A percentile compares a stretch with the other conserved stretches of the same genome.
These are phyloP conservation scores for Diaporthe ilicicola DNA, from an alignment of 2,329 filamentous ascomycete genomes.

Conservation along the genomic window DNA sequence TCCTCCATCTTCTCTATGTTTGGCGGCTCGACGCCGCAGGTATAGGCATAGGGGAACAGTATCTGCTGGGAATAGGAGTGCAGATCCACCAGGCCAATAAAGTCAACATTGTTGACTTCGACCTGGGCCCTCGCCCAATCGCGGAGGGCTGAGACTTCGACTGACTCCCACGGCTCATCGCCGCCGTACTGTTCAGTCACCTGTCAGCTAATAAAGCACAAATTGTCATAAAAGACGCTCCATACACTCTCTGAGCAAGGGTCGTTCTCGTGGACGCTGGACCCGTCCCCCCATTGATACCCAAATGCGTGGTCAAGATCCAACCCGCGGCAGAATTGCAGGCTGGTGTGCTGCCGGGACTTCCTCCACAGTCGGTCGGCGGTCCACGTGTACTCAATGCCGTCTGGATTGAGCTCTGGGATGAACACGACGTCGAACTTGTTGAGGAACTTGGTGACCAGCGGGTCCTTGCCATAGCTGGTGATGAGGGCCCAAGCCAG, in stretches of 20 bases:
- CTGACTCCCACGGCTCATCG: slow-evolving; percentile 80
- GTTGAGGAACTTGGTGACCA: slow-evolving; percentile 80
- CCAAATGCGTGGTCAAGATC: slow-evolving; percentile 90
- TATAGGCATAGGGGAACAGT: slow-evolving; percentile 90
- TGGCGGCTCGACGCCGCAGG: slow-evolving; percentile 79
- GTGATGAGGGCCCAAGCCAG: slow-evolving; percentile 89
- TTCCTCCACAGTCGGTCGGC: slow-evolving; percentile 94
- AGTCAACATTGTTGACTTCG: slow-evolving; percentile 72
- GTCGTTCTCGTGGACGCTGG: slow-evolving; percentile 64
- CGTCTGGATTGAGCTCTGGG: slow-evolving; percentile 91
- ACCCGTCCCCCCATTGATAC: slow-evolving; percentile 85
- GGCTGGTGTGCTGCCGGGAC: slow-evolving; percentile 83
- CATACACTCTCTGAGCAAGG: slow-evolving; percentile 83
- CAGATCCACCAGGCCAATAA: slow-evolving; percentile 88
- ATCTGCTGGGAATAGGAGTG: slow-evolving; percentile 97
- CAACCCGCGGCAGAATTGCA: slow-evolving; percentile 85
- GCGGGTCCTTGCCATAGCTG: slow-evolving; percentile 75
- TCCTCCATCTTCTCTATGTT: slow-evolving; percentile 93
- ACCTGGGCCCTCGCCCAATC: slow-evolving; percentile 87
- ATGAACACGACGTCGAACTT: slow-evolving; percentile 89
- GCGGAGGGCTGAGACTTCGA: slow-evolving; percentile 79
- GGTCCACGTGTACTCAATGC: slow-evolving; percentile 93
- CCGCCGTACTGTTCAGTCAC: slow-evolving; percentile 69
- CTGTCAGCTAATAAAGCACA: neutral
- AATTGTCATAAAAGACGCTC: neutral